Evolutionary conservation across 331 rosid species (phyloP).

Genomic region (Acacia pycnantha): DNA sequence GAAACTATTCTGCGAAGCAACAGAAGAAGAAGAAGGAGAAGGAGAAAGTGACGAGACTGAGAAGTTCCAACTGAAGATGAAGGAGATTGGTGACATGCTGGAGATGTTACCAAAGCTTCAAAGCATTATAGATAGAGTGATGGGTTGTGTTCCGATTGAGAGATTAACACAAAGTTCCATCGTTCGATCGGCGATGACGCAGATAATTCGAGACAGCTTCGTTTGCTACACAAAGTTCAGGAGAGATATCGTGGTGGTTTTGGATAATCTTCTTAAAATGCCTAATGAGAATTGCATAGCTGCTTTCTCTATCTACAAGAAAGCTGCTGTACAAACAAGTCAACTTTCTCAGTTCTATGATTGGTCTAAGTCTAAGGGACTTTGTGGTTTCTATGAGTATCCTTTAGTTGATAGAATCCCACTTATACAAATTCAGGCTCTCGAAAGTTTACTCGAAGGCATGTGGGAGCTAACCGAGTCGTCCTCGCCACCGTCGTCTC

Average conservation of each 20-base stretch:
- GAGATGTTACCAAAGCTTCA: constrained; percentile 66
- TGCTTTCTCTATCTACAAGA: constrained; percentile 64
- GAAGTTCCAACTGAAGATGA: constrained; percentile 43
- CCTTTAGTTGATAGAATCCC: constrained; percentile 62
- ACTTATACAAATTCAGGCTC: constrained; percentile 48
- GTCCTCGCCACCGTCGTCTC: constrained; percentile 17
- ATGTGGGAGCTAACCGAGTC: constrained; percentile 78
- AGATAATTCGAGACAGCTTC: constrained; percentile 62
- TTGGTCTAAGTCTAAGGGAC: constrained; percentile 54
- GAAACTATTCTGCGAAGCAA: background rate
- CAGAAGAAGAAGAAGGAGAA: background rate
- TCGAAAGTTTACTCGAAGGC: constrained; percentile 51
- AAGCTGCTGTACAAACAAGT: constrained; percentile 54
- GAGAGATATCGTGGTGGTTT: constrained; percentile 41
- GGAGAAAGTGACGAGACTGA: background rate
- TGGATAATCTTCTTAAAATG: constrained; percentile 63
- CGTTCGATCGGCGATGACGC: constrained; percentile 56
- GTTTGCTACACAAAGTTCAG: constrained; percentile 45
- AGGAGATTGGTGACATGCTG: constrained; percentile 46
- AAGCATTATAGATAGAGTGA: constrained; percentile 57
- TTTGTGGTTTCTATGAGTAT: constrained; percentile 58
- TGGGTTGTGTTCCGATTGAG: constrained; percentile 62
- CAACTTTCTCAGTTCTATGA: constrained; percentile 59
- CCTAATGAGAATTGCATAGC: constrained; percentile 51
- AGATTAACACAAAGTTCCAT: constrained; percentile 34